These are phyloP conservation scores for Zygosaccharomyces pseudorouxii DNA, from an alignment of 805 yeast genomes.

Conservation along the genomic window DNA sequence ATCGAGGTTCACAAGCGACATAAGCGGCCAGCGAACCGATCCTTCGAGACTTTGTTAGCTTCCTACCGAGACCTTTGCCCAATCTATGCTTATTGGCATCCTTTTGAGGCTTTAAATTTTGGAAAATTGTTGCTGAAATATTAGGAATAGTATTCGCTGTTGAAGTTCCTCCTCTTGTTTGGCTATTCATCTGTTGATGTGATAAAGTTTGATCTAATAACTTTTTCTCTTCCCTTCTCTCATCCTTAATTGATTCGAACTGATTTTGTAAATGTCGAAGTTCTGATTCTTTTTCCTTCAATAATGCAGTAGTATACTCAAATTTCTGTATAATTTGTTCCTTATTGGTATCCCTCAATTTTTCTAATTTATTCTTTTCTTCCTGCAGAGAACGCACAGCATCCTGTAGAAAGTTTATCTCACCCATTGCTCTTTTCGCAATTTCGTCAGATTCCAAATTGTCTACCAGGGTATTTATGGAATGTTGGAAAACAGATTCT, in stretches of 20 bases:
- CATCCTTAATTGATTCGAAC: slow-evolving; percentile 56
- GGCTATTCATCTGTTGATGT: slow-evolving; percentile 17
- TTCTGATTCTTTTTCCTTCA: slow-evolving; percentile 53
- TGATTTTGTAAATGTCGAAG: slow-evolving; percentile 56
- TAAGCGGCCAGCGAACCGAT: slow-evolving; percentile 23
- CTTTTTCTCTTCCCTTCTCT: slow-evolving; percentile 29
- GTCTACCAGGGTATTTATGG: slow-evolving; percentile 67
- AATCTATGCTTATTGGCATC: slow-evolving; percentile 1
- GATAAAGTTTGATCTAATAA: slow-evolving; percentile 19
- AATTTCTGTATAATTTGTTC: slow-evolving; percentile 51
- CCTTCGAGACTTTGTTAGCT: slow-evolving; percentile 23
- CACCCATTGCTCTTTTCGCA: slow-evolving; percentile 71
- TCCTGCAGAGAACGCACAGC: slow-evolving; percentile 52
- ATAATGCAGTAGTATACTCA: slow-evolving; percentile 55
- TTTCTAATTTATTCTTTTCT: slow-evolving; percentile 57
- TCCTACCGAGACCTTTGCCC: slow-evolving; percentile 4
- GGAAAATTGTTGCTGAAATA: slow-evolving; percentile 16
- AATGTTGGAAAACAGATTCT: slow-evolving; percentile 67
- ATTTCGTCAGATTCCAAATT: slow-evolving; percentile 80
- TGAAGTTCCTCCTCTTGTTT: no score
- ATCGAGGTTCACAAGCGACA: not conserved
- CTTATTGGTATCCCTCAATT: slow-evolving; percentile 62
- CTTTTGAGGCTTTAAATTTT: slow-evolving; percentile 13
- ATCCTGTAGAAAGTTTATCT: slow-evolving; percentile 42
- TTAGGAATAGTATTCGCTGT: no score